Evolutionary conservation across 495 filamentous ascomycete species (phyloP).

Genomic region (Acidomyces sp.): DNA sequence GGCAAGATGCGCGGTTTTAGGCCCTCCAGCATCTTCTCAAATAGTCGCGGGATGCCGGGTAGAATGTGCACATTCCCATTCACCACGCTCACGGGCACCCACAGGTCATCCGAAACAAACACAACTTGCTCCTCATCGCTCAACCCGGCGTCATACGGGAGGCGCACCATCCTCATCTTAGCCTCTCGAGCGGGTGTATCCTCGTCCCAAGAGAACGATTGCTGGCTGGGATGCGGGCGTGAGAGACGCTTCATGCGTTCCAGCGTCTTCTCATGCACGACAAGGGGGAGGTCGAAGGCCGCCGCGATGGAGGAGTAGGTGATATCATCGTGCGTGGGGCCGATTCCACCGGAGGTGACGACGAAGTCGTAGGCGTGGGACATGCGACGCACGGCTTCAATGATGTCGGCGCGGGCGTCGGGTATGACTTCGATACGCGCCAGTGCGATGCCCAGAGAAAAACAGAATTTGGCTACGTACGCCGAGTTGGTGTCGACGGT

Average conservation of each 20-base stretch:
- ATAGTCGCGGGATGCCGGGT: conserved; percentile 77
- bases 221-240: conserved; percentile 54
- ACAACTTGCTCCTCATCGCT: conserved; percentile 57
- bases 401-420: conserved; percentile 80
- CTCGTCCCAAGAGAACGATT: conserved; percentile 72
- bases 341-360: conserved; percentile 87
- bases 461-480: conserved; percentile 87
- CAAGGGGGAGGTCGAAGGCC: conserved; percentile 64
- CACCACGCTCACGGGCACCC: conserved; percentile 79
- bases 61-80: conserved; percentile 91
- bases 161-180: conserved; percentile 74
- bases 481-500: conserved; percentile 87
- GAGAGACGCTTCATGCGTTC: conserved; percentile 72
- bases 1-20: conserved; percentile 57
- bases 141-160: conserved; percentile 59
- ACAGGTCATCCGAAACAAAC: conserved; percentile 67
- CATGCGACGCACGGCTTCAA: conserved; percentile 77
- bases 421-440: conserved; percentile 85
- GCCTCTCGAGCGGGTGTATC: conserved; percentile 66
- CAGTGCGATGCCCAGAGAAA: conserved; percentile 74
- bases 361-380: conserved; percentile 82
- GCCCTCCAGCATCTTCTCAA: conserved; percentile 62
- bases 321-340: conserved; percentile 95
- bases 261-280: conserved; percentile 61
- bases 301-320: conserved; percentile 90